These are phyloP conservation scores for Claviceps pazoutovae DNA, from an alignment of 2,329 filamentous ascomycete genomes.

Conservation along the genomic window DNA sequence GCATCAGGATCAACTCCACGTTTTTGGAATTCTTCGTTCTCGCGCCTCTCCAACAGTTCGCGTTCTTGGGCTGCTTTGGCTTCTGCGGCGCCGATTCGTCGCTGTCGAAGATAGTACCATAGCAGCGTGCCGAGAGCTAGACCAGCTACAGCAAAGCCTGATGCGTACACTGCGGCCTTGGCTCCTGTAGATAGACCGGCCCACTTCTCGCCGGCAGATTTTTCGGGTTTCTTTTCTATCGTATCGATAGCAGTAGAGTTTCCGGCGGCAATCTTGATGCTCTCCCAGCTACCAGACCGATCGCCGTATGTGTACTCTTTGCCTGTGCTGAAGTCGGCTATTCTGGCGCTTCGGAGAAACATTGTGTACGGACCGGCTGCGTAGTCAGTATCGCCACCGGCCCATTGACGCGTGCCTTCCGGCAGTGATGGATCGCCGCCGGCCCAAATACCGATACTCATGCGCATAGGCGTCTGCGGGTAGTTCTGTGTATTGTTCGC, in stretches of 20 bases:
- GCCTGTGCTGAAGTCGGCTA: conserved; percentile 46
- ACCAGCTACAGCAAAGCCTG: conserved; percentile 28
- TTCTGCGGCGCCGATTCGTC: conserved; percentile 36
- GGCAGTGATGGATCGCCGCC: conserved; percentile 42
- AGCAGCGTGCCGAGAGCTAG: conserved; percentile 26
- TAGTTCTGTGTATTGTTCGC: conserved; percentile 49
- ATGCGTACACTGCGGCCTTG: conserved; percentile 40
- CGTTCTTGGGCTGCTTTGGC: conserved; percentile 31
- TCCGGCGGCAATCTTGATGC: conserved; percentile 43
- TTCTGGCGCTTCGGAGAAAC: conserved; percentile 47
- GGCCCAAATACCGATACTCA: conserved; percentile 55
- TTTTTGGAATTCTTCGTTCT: conserved; percentile 35
- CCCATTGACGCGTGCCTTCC: conserved; percentile 51
- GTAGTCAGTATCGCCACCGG: conserved; percentile 56
- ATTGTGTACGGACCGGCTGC: conserved; percentile 54
- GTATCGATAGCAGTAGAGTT: conserved; percentile 41
- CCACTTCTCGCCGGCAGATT: conserved; percentile 39
- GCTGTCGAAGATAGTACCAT: conserved; percentile 43
- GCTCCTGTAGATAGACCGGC: conserved; percentile 32
- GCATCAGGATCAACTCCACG: conserved; percentile 34
- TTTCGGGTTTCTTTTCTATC: conserved; percentile 25
- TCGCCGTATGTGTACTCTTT: conserved; percentile 54
- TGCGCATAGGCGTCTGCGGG: conserved; percentile 64
- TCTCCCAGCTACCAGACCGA: conserved; percentile 44
- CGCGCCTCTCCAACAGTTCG: conserved; percentile 33